Evolutionary conservation across 768 basidiomycete genomes (phyloP).

Genomic region (Collybia nuda): DNA sequence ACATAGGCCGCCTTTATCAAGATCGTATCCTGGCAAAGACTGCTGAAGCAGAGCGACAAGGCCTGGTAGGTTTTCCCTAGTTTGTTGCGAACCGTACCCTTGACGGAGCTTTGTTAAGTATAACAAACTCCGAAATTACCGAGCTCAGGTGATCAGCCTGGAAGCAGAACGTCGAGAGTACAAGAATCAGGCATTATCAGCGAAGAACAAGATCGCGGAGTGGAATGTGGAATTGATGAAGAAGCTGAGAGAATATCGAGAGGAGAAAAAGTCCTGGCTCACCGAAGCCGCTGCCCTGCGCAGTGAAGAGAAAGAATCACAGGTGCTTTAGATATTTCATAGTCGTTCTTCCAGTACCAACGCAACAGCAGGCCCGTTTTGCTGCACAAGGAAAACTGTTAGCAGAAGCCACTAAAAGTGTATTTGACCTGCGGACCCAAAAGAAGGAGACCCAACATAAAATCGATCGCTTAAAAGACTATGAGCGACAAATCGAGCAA

Average conservation of each 20-base stretch:
- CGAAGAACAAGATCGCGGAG: conserved; percentile 78
- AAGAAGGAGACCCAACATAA: conserved; percentile 80
- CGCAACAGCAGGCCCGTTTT: conserved; percentile 53
- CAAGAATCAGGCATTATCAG: conserved; percentile 67
- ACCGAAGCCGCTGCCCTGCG: conserved; percentile 68
- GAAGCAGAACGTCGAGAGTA: conserved; percentile 73
- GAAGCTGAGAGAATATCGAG: conserved; percentile 70
- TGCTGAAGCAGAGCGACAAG: conserved; percentile 81
- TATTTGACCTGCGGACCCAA: conserved; percentile 73
- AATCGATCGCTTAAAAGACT: conserved; percentile 77
- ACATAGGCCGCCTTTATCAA: conserved; percentile 78
- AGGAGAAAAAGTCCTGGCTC: conserved; percentile 79
- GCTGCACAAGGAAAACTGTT: conserved; percentile 68
- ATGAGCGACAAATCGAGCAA: conserved; percentile 86
- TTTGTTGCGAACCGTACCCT: background rate
- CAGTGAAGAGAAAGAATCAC: conserved; percentile 67
- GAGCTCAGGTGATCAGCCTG: conserved; percentile 61
- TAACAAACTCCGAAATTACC: conserved; percentile 80
- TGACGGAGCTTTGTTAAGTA: conserved; percentile 43
- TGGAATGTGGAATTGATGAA: conserved; percentile 84
- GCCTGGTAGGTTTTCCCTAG: conserved; percentile 53
- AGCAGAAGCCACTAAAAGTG: conserved; percentile 64
- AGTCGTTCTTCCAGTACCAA: conserved; percentile 1
- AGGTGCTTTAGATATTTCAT: conserved; percentile 37
- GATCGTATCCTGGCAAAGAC: conserved; percentile 70